Base-by-base conservation (phyloP, 352 stramenopile species). In the Phytopythium aichiense region DNA sequence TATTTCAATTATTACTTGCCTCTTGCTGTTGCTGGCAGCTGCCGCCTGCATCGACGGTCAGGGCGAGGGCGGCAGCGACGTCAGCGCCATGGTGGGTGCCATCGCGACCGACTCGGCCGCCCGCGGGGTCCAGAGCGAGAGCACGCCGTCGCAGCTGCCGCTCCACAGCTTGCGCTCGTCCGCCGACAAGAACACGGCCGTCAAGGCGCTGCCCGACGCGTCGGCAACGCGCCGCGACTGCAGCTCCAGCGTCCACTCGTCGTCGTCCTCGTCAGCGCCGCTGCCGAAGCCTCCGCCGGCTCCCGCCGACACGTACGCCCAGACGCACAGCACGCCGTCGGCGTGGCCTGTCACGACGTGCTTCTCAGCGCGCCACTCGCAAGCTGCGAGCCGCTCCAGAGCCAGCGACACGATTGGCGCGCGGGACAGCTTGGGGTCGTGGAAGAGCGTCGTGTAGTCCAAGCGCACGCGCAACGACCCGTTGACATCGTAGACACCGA, bases 401-500 rank as follows among this genome's bases (percentile, higher is more conserved):
- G 73, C 68, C 16, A 90, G 43, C 20, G 73, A 72, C 23, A 74
- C 80, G 51, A 92, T 78, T 4, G 43, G 50, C 8, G 71, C 67
- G 0, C 66, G 69, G 7, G 71, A 71, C 35, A 77, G 64, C 20
- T 57, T 61, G 2, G 74, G 60, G 52, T 86, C 72, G 54, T 83
- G 73, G 54, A 76, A 76, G 31, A 82, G 67, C 46, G 87, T 58
- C 38, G 77, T 64, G 50, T 76, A 67, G 58, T 73, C 71, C 56
- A 92, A 61, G 7, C 74, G 69, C 37, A 77, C 77, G 4, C 87
- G 73, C 30, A 88, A 52, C 9, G 66, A 66, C 38, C 81, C 83
- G 40, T 92, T 92, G 45, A 92, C 66, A 52, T 92, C 81, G 61
- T 76, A 89, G 20, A 92, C 81, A 0, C 72, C 76, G 30, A 89